Base-by-base conservation (phyloP, 148 eudicot species). In the Vaccinium darrowii region DNA sequence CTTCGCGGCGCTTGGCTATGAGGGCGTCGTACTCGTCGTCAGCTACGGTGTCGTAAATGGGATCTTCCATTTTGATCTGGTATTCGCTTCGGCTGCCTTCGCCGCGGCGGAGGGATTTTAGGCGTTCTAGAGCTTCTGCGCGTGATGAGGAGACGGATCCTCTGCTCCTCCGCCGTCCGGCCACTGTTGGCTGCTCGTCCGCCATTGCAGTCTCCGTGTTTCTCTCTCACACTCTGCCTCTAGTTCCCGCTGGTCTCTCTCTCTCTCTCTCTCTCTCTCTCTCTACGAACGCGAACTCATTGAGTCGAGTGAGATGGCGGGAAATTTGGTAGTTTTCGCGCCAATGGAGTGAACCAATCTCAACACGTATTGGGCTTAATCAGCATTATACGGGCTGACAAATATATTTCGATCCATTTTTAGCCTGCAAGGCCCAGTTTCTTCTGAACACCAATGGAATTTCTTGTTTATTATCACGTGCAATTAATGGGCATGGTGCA, bases 11-110 rank as follows among this genome's bases (percentile, higher is more conserved):
- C 80, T 91, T 91, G 0, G 95, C 93, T n/a, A 97, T 98, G 7
- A 97, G 86, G 6, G 86, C 84, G 7, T 91, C 90, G 90, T 97
- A 97, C 91, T 94, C 93, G 53, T 94, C 99, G 0, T 95, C 99
- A 8, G 90, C 99, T 12, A 97, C 94, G 0, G 92, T 89, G 91
- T 97, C 99, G 90, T 92, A 97, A 47, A 97, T 97, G 15, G 96
- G 99, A 25, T 89, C 86, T 7, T 95, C 98, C 15, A 94, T 79
- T 57, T 92, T 93, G 89, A 97, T 25, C 79, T 92, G 92, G 86
- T 86, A 88, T 0, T 83, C 85, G 85, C 81, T 62, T 25, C 63
- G 51, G 84, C 81, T 54, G 47, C 56, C 51, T 7, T 52, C 84
- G 50, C 96, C 94, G 12, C 82, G 82, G 8, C 93, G 93, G 85